A percentile compares a stretch with the other conserved stretches of the same genome.
Evolutionary conservation across 345 rosid genomes (phyloP).

Genomic region (Stellera chamaejasme): DNA sequence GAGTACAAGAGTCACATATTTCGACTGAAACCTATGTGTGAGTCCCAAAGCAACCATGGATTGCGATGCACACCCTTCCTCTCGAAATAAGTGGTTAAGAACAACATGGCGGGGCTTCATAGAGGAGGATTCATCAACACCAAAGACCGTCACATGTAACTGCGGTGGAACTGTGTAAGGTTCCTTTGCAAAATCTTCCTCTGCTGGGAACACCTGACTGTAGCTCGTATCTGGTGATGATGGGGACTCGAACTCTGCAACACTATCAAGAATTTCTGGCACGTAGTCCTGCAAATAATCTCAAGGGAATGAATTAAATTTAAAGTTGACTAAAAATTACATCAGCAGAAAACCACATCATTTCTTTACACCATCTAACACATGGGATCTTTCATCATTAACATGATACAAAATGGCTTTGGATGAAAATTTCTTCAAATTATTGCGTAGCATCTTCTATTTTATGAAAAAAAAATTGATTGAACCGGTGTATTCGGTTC

Average conservation of each 20-base stretch:
- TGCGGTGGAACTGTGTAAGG: conserved; percentile 66
- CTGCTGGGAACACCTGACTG: conserved; percentile 43
- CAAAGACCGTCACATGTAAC: conserved; percentile 60
- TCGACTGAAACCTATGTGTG: conserved; percentile 83
- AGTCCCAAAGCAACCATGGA: conserved; percentile 74
- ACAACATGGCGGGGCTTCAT: conserved; percentile 75
- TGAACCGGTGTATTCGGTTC: no score
- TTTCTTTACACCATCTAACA: no score
- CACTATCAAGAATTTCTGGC: conserved; percentile 75
- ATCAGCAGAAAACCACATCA: no score
- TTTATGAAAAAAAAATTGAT: no score
- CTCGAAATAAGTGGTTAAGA: conserved; percentile 80
- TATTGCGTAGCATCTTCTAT: no score
- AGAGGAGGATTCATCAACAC: conserved; percentile 34
- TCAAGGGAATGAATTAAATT: not conserved
- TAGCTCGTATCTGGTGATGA: conserved; percentile 76
- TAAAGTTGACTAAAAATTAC: no score
- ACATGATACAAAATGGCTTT: no score
- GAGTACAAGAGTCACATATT: conserved; percentile 83
- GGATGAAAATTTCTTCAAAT: no score
- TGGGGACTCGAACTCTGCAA: conserved; percentile 69
- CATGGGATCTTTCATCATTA: no score
- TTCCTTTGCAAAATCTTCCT: conserved; percentile 79
- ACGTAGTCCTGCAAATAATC: conserved; percentile 46
- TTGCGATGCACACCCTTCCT: conserved; percentile 73